Conservation (phyloP, 768 basidiomycete species). For the Amanita molliuscula region DNA sequence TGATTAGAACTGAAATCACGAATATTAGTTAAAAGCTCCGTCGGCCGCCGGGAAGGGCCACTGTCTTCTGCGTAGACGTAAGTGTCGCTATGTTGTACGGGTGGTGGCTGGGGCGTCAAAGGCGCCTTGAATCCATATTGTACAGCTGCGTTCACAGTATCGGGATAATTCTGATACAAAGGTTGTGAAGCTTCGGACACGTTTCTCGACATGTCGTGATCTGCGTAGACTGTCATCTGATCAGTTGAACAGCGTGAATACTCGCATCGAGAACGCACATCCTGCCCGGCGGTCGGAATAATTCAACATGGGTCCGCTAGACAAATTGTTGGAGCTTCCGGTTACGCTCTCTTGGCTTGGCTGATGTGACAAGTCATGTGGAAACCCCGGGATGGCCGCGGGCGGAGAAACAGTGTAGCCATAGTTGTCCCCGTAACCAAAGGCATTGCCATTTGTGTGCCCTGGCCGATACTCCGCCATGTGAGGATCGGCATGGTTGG, state of each 20-base stretch:
- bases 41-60: conserved; percentile 16
- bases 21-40: conserved; percentile 22
- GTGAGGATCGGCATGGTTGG: not conserved
- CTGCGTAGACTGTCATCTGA: not conserved
- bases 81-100: not conserved
- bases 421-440: not conserved
- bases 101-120: not conserved
- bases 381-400: not conserved
- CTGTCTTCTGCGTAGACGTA: conserved; percentile 12
- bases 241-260: not conserved
- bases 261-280: not conserved
- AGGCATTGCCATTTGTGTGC: not conserved
- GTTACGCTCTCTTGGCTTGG: conserved; percentile 1
- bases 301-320: not conserved
- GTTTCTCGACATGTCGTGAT: conserved; percentile 2
- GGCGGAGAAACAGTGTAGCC: not conserved
- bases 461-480: not conserved
- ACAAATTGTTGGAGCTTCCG: not conserved
- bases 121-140: not conserved
- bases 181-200: conserved; percentile 5
- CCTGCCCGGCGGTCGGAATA: conserved; percentile 1
- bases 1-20: conserved; percentile 9
- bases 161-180: not conserved
- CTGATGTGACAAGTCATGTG: not conserved
- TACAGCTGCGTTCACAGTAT: not conserved